A percentile compares a stretch with the other conserved stretches of the same genome.
Evolutionary conservation across 305 asterid species (phyloP).

Genomic region (Rubia occidens): DNA sequence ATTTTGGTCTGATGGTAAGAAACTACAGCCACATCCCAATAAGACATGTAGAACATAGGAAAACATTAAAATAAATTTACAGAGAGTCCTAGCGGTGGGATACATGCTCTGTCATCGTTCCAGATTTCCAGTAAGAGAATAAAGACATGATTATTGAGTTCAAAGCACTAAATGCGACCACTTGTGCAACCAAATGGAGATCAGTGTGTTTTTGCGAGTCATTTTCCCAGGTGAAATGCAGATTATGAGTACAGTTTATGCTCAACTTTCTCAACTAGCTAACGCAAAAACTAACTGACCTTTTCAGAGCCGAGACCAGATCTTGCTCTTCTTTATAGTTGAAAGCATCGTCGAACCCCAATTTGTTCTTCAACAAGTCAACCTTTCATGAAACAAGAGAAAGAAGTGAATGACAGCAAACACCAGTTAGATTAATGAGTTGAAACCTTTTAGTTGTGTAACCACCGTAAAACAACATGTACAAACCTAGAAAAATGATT

Average conservation of each 20-base stretch:
- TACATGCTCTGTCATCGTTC: background rate
- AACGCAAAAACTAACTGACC: too few species aligned
- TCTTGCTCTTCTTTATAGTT: too few species aligned
- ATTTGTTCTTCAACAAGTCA: too few species aligned
- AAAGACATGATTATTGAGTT: background rate
- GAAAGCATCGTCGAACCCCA: too few species aligned
- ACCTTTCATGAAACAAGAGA: too few species aligned
- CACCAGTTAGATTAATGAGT: too few species aligned
- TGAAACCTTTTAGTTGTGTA: too few species aligned
- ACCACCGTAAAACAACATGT: too few species aligned
- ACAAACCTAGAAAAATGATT: too few species aligned
- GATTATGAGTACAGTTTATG: background rate
- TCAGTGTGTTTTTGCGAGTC: background rate
- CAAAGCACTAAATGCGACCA: background rate
- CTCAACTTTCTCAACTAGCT: too few species aligned
- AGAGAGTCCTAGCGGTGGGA: background rate
- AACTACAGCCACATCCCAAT: background rate
- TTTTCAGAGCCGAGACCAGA: background rate
- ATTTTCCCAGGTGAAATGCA: background rate
- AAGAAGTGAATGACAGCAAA: too few species aligned
- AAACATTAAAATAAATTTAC: background rate
- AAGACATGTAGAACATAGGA: too few species aligned
- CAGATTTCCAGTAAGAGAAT: background rate
- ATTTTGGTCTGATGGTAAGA: background rate
- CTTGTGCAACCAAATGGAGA: background rate